Evolutionary conservation across 2,329 filamentous ascomycete species (phyloP), one percentile per base, ranked within the genome.

Genomic region (Endothia cerciana): DNA sequence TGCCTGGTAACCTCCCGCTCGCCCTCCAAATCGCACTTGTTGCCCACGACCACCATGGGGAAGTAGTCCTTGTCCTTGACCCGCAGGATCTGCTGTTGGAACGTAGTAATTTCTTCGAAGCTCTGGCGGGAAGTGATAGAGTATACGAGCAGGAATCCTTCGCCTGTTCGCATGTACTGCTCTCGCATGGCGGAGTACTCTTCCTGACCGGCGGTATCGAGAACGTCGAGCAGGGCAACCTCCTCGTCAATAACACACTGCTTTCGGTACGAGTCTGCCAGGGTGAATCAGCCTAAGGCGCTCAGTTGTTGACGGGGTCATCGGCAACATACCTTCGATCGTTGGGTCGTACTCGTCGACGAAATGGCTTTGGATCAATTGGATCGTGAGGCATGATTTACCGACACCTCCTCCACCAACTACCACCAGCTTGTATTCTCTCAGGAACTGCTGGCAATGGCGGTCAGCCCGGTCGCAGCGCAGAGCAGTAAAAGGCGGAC

Each of bases 51-150:
- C 66, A 98, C 97, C 84, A 99, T 98, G 73, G 95, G 95, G 84
- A 99, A 99, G 80, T 97, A 97, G 82, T 99, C 95, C 88, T 97
- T 98, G 84, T 98, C 95, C 87, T 99, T 99, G 74, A 99, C 95
- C 73, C 95, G 85, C 73, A 99, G 85, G 77, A 99, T 99, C 81
- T 99, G 95, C 85, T 98, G 94, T 81, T 98, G 94, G 82, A 98
- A 98, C 59, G 93, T 97, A 81, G 93, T 91, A 79, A 99, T 98
- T 83, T 99, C 95, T 78, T 99, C 94, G 76, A 97, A 98, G 75
- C 92, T 97, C 81, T 97, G 94, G 76, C 94, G 89, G 76, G 94
- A 97, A 65, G 92, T 97, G 83, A 99, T 99, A 72, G 94, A 97
- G 85, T 98, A 98, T 75, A 98, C 93, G 62, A 99, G 89, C 76